phyloP scores from a whole-genome alignment of 179 eudicot species.

The Heliamphora pulchella region DNA sequence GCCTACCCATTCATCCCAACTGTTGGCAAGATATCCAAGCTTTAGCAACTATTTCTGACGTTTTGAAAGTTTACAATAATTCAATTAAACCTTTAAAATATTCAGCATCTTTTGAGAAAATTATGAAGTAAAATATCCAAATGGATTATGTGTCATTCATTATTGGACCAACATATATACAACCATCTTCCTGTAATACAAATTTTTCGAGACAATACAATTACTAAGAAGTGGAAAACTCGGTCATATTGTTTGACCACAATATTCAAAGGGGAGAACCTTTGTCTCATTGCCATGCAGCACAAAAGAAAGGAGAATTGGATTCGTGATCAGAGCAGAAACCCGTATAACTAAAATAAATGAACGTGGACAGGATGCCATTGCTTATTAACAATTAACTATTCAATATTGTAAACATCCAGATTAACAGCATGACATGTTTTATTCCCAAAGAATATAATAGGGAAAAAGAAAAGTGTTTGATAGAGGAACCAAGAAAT shows the following conservation, averaged over 20 bases:
- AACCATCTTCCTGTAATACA: neutral
- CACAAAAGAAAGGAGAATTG: neutral
- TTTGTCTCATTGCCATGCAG: neutral
- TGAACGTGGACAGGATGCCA: neutral
- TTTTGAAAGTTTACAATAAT: neutral
- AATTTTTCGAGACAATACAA: neutral
- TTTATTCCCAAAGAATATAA: neutral
- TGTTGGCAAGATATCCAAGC: conserved; percentile 34
- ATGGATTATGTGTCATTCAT: neutral
- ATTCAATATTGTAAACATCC: neutral
- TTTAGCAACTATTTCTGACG: conserved; percentile 16
- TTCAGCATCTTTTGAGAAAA: neutral
- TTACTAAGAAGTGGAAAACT: neutral
- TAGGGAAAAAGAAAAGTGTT: neutral
- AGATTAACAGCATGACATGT: neutral
- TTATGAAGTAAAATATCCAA: neutral
- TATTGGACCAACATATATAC: too few relatives aligned
- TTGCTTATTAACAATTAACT: neutral
- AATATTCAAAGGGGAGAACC: neutral
- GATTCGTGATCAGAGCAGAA: neutral
- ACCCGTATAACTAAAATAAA: neutral
- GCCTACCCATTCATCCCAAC: conserved; percentile 99
- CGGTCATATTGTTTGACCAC: neutral
- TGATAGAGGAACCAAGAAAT: neutral
- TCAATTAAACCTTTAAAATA: neutral